A percentile compares a stretch with the other conserved stretches of the same genome.
These are phyloP conservation scores for Citrus glauca DNA, from an alignment of 345 rosid genomes.

Conservation along the genomic window DNA sequence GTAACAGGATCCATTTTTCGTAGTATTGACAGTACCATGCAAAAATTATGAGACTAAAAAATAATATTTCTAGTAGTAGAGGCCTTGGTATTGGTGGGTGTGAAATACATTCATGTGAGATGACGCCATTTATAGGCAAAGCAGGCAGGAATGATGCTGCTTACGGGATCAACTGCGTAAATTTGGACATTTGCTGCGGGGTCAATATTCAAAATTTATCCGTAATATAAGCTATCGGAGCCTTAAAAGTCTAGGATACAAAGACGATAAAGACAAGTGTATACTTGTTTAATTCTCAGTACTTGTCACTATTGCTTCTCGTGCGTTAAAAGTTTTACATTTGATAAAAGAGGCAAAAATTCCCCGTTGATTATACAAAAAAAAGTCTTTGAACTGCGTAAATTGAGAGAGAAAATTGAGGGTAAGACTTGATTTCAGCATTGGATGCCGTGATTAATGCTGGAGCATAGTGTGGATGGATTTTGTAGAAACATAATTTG, in stretches of 20 bases:
- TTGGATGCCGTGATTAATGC: conserved; percentile 40
- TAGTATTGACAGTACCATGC: neutral
- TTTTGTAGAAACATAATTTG: conserved; percentile 16
- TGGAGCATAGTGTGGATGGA: conserved; percentile 6
- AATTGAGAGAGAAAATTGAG: conserved; percentile 11
- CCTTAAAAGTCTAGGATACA: neutral
- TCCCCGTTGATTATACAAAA: neutral
- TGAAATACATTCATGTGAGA: neutral
- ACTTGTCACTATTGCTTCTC: neutral
- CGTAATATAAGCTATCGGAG: neutral
- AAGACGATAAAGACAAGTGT: neutral
- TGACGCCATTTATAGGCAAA: conserved; percentile 29
- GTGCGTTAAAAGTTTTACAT: conserved; percentile 6
- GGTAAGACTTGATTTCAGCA: conserved; percentile 7
- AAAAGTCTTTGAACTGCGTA: conserved; percentile 19
- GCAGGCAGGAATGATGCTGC: conserved; percentile 16
- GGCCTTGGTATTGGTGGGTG: neutral
- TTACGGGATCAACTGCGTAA: conserved; percentile 61
- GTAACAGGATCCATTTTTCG: conserved; percentile 19
- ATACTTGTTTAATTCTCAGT: neutral
- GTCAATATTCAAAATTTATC: conserved; percentile 19
- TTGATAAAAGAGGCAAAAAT: neutral
- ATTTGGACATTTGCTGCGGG: conserved; percentile 29
- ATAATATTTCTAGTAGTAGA: neutral
- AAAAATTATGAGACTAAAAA: neutral